Base-by-base conservation (phyloP, 2,329 filamentous ascomycete species). In the Ceratocystis colombiana region DNA sequence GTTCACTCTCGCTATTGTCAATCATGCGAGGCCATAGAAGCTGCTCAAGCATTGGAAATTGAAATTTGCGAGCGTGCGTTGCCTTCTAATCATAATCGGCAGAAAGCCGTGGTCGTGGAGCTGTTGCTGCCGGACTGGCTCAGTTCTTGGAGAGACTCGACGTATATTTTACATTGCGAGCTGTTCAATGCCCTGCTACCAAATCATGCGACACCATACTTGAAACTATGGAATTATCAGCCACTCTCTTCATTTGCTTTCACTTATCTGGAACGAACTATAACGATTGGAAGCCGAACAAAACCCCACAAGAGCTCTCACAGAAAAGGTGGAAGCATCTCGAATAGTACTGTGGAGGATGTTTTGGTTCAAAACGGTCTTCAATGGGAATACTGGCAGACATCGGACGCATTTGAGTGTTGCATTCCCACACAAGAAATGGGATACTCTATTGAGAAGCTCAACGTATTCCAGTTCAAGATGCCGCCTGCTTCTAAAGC, bases 51-150 rank as follows among this genome's bases (percentile, higher is more conserved):
- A 0, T 66, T 87, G 0, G 46, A 30, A 0, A 84, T 87, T 6
- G 0, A 53, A 0, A 71, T 82, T 7, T 75, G 83, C 69, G 84
- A 87, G 70, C 85, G 82, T 82, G 83, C 84, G 0, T 73, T 86
- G 0, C 78, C 82, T 0, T 37, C 53, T 0, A 17, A 75, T 0
- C 0, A 55, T 0, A 5, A 68, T 0, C 33, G 75, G 10, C 75
- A 75, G 0, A 78, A 80, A 66, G 74, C 80, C 0, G 75, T 77
- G 0, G 74, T 85, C 0, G 86, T 86, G 62, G 83, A 86, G 68
- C 72, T 85, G 0, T 64, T 69, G 0, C 68, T 77, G 0, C 82
- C 82, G 0, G 3, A 25, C 0, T 33, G 70, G 0, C 57, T 66
- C 12, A 41, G 4, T 8, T 12, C 53, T 4, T 66, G 64, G 64